A percentile compares a stretch with the other conserved stretches of the same genome.
phyloP scores from a whole-genome alignment of 1,139 yeast genomes.

The Lodderomyces orthopsilosis region DNA sequence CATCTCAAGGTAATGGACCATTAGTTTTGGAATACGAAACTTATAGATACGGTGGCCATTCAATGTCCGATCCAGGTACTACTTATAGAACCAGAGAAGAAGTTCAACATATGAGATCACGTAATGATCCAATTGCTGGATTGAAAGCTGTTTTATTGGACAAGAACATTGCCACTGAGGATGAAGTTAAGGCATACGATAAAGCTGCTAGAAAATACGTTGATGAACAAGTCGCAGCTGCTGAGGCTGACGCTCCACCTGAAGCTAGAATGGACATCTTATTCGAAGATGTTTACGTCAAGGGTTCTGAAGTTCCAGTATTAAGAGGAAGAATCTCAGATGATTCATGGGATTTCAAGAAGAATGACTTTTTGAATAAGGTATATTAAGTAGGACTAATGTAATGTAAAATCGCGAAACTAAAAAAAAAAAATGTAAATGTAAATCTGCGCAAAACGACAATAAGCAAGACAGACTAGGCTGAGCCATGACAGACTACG shows the following conservation, averaged over 20 bases:
- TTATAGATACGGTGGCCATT: conserved; percentile 99
- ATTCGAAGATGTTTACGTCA: conserved; percentile 95
- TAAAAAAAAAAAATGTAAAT: conserved; percentile 4
- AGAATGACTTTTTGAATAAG: conserved; percentile 64
- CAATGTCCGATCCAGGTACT: conserved; percentile 99
- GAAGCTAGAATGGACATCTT: conserved; percentile 92
- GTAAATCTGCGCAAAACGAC: too few relatives aligned
- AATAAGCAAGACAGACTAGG: too few relatives aligned
- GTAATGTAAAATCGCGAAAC: background rate
- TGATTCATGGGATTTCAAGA: conserved; percentile 83
- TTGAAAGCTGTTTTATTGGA: conserved; percentile 84
- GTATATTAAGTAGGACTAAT: conserved; percentile 32
- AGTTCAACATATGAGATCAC: conserved; percentile 98
- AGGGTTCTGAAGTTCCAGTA: conserved; percentile 88
- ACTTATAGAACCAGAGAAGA: conserved; percentile 99
- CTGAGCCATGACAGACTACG: background rate
- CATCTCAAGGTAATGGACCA: conserved; percentile 92
- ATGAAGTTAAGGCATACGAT: conserved; percentile 89
- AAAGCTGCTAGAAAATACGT: conserved; percentile 95
- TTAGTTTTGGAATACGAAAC: conserved; percentile 95
- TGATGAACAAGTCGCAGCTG: conserved; percentile 90
- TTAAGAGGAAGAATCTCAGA: conserved; percentile 96
- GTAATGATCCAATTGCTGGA: conserved; percentile 97
- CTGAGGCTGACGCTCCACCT: conserved; percentile 93
- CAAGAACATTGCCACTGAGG: conserved; percentile 83